A percentile compares a stretch with the other conserved stretches of the same genome.
These are phyloP conservation scores for Agaricales sp. DNA, from an alignment of 1,284 basidiomycete genomes.

Conservation along the genomic window DNA sequence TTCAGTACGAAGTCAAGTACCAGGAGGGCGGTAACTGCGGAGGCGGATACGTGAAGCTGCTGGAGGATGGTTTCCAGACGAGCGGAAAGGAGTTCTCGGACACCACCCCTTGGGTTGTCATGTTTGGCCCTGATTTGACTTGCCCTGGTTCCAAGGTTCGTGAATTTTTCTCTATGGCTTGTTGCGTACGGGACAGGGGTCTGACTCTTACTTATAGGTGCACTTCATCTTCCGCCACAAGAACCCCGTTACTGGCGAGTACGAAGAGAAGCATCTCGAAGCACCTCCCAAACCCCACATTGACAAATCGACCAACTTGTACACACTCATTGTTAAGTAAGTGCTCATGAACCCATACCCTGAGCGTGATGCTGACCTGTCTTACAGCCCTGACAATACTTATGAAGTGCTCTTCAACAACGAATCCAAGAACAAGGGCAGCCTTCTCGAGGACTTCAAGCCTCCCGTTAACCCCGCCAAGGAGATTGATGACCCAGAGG, in stretches of 20 bases:
- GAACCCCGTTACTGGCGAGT: slow-evolving; percentile 84
- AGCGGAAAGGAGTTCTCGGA: slow-evolving; percentile 92
- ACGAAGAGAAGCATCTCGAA: slow-evolving; percentile 95
- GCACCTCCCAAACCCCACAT: slow-evolving; percentile 78
- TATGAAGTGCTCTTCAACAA: slow-evolving; percentile 92
- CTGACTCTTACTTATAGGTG: slow-evolving; percentile 35
- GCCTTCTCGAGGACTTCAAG: slow-evolving; percentile 87
- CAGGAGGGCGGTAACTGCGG: slow-evolving; percentile 99
- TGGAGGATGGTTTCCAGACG: slow-evolving; percentile 87
- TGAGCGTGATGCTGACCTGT: slow-evolving; percentile 1
- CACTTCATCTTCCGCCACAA: slow-evolving; percentile 98
- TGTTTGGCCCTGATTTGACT: slow-evolving; percentile 89
- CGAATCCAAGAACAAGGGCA: slow-evolving; percentile 72
- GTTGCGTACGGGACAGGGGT: background rate
- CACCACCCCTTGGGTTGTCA: slow-evolving; percentile 96
- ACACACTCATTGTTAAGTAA: slow-evolving; percentile 86
- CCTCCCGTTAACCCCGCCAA: slow-evolving; percentile 91
- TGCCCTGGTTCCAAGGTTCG: slow-evolving; percentile 85
- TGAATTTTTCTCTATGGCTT: slow-evolving; percentile 3
- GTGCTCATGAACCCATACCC: slow-evolving; percentile 19
- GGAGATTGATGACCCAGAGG: slow-evolving; percentile 91
- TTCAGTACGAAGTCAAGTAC: slow-evolving; percentile 99
- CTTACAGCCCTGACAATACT: slow-evolving; percentile 80
- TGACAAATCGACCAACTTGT: slow-evolving; percentile 84
- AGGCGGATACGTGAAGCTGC: slow-evolving; percentile 97